These are phyloP conservation scores for Yamadazyma blattariae DNA, from an alignment of 1,139 yeast genomes.

Conservation along the genomic window DNA sequence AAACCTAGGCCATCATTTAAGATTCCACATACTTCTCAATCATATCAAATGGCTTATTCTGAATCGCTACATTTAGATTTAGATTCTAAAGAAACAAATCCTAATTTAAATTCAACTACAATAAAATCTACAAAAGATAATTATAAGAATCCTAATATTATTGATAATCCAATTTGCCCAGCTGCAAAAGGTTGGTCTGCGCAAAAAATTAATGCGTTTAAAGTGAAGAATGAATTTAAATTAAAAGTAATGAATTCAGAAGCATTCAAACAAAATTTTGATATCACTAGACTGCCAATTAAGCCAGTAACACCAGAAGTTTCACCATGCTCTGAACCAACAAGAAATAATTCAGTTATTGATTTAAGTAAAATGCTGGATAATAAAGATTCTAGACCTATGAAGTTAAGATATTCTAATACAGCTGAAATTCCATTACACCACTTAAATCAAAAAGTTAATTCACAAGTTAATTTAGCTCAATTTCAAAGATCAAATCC, in stretches of 20 bases:
- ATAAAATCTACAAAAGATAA: slow-evolving; percentile 10
- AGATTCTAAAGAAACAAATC: not conserved
- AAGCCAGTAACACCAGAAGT: slow-evolving; percentile 44
- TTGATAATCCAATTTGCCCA: slow-evolving; percentile 34
- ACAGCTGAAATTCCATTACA: slow-evolving; percentile 42
- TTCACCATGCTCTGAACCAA: slow-evolving; percentile 44
- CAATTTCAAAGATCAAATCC: slow-evolving; percentile 25
- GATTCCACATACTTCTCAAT: slow-evolving; percentile 14
- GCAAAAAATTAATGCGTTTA: slow-evolving; percentile 23
- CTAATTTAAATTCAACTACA: not conserved
- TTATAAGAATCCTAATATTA: slow-evolving; percentile 11
- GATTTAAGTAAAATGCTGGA: slow-evolving; percentile 37
- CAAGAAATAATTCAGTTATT: slow-evolving; percentile 41
- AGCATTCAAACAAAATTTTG: slow-evolving; percentile 33
- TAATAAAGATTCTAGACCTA: slow-evolving; percentile 39
- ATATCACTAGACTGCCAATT: slow-evolving; percentile 30
- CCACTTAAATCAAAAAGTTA: slow-evolving; percentile 38
- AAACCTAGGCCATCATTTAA: slow-evolving; percentile 17
- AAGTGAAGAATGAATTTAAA: slow-evolving; percentile 33
- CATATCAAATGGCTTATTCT: slow-evolving; percentile 8
- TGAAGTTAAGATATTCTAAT: slow-evolving; percentile 39
- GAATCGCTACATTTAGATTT: slow-evolving; percentile 5
- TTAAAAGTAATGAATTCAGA: slow-evolving; percentile 39
- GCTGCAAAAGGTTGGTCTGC: slow-evolving; percentile 42
- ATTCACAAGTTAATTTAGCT: slow-evolving; percentile 35